Base-by-base conservation (phyloP, 73 alveolate genomes). In the Tetrahymena thermophila region DNA sequence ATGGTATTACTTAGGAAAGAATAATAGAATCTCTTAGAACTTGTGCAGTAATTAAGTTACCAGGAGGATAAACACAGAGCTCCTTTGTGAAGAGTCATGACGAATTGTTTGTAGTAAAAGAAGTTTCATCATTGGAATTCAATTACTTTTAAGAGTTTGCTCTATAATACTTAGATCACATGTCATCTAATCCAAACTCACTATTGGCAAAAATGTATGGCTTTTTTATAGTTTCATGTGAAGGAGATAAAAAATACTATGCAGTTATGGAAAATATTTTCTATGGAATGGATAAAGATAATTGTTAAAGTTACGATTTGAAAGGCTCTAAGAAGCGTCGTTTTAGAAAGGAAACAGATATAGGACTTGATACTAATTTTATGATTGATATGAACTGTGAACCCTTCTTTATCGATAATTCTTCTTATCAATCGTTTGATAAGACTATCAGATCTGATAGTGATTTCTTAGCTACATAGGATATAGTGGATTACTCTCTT, bases 241-340 rank as follows among this genome's bases (percentile, higher is more conserved):
- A 85, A 50, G 96, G 96, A 11, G 25, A 57, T 35, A 95, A 85
- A 31, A 94, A 85, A 34, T 95, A 95, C 25, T 95, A 37, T 89
- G 84, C 94, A 13, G 97, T 95, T 10, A 95, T 95, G 97, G 97
- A 95, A 89, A 95, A 95, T 93, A 93, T 95, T 10, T 95, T 71
- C 85, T 95, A 50, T 93, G 97, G 97, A 23, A 95, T 95, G 95
- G 97, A 94, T 31, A 94, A 95, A 85, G 93, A 94, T 13, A 44
- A 85, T 44, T 55, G 93, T 14, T 17, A 28, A 16, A 85, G 93
- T 21, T 95, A 95, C 34, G 97, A 95, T 95, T 83, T 95, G 11
- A 95, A 95, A 37, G 97, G 97, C 34, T 84, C 95, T 19, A 94
- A 95, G 89, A 71, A 71, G 37, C 89, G 89, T 71, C 89, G 89